A percentile compares a stretch with the other conserved stretches of the same genome.
Evolutionary conservation across 441 rosid species (phyloP).

Genomic region (Adansonia madagascariensis): DNA sequence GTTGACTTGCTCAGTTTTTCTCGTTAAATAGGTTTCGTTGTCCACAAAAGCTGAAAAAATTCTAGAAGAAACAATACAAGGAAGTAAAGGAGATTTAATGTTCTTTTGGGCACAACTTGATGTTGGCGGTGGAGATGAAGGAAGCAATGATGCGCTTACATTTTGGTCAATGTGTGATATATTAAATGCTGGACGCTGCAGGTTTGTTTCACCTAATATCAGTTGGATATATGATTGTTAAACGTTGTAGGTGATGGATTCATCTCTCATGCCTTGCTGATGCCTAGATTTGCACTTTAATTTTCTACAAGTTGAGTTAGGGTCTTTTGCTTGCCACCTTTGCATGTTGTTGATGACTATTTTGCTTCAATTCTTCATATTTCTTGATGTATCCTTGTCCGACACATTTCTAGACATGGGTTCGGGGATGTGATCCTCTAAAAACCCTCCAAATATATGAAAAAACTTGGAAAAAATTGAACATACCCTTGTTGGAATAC

Average conservation of each 20-base stretch:
- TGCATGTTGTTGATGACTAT: neutral
- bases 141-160: constrained; percentile 47
- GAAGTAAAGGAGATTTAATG: constrained; percentile 71
- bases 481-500: no score
- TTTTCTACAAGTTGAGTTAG: neutral
- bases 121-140: constrained; percentile 52
- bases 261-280: neutral
- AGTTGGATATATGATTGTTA: constrained; percentile 22
- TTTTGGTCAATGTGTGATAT: constrained; percentile 98
- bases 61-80: constrained; percentile 71
- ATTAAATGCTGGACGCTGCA: constrained; percentile 90
- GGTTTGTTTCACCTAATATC: constrained; percentile 45
- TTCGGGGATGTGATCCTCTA: no score
- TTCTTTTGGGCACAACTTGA: constrained; percentile 88
- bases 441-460: no score
- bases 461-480: no score
- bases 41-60: constrained; percentile 75
- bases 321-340: neutral
- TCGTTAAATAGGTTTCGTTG: constrained; percentile 75
- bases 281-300: neutral
- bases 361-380: no score
- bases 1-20: constrained; percentile 28
- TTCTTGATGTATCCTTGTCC: no score
- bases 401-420: no score
- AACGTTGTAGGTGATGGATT: neutral